A percentile compares a stretch with the other conserved stretches of the same genome.
Evolutionary conservation across 106 monocot genomes (phyloP).

Genomic region (Alisma plantagoaquatica): DNA sequence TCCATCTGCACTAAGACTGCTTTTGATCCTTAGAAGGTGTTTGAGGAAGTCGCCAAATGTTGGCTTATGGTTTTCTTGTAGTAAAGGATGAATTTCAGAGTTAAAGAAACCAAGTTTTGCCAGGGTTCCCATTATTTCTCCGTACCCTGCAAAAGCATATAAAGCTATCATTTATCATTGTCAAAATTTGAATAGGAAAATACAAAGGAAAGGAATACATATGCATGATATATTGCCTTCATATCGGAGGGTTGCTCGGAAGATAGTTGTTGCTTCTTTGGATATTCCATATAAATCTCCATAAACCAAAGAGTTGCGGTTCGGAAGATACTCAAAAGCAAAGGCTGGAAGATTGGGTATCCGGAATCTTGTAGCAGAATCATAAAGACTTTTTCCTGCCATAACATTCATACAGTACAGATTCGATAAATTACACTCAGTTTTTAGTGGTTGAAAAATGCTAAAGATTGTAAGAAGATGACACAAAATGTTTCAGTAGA

Average conservation of each 20-base stretch:
- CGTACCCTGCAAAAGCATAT: constrained; percentile 82
- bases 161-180: not conserved
- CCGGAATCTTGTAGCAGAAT: constrained; percentile 59
- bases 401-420: not conserved
- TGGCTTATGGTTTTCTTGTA: constrained; percentile 35
- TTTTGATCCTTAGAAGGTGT: constrained; percentile 32
- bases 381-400: constrained; percentile 68
- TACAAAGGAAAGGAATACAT: not conserved
- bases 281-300: constrained; percentile 88
- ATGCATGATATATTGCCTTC: constrained; percentile 33
- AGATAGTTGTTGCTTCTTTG: constrained; percentile 79
- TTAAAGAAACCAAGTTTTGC: constrained; percentile 84
- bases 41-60: constrained; percentile 55
- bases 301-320: constrained; percentile 82
- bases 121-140: constrained; percentile 84
- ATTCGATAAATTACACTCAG: not conserved
- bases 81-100: constrained; percentile 43
- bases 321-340: constrained; percentile 88
- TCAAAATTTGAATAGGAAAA: not conserved
- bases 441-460: too few species aligned
- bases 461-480: too few species aligned
- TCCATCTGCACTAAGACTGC: not conserved
- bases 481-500: too few species aligned
- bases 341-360: constrained; percentile 87
- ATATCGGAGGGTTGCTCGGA: constrained; percentile 91